Evolutionary conservation across 768 basidiomycete genomes (phyloP).

Genomic region (Cyclocybe cylindracea): DNA sequence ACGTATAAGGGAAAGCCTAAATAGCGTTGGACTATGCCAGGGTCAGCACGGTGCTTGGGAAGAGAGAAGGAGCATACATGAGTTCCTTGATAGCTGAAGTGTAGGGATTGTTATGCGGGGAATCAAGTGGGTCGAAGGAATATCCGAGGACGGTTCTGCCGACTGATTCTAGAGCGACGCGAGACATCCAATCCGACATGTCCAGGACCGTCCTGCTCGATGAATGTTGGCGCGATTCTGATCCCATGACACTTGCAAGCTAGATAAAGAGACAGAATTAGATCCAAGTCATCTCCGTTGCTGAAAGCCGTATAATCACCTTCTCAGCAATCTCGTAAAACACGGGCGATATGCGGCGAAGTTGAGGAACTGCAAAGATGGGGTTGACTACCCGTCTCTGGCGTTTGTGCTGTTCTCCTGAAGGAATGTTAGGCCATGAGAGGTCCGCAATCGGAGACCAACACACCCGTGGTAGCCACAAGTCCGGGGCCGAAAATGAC

Average conservation of each 20-base stretch:
- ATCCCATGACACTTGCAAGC: too few species aligned
- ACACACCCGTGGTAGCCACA: slow-evolving; percentile 38
- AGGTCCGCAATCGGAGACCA: neutral
- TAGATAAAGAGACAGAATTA: too few species aligned
- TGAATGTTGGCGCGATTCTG: neutral
- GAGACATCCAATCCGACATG: slow-evolving; percentile 48
- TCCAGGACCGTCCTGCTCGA: slow-evolving; percentile 31
- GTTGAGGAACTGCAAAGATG: slow-evolving; percentile 46
- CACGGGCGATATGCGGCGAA: slow-evolving; percentile 43
- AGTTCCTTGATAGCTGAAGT: slow-evolving; percentile 45
- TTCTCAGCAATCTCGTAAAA: slow-evolving; percentile 47
- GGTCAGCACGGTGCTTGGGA: slow-evolving; percentile 3
- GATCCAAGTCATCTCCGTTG: too few species aligned
- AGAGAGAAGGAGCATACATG: slow-evolving; percentile 31
- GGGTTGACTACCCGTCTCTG: slow-evolving; percentile 51
- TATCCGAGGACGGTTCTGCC: slow-evolving; percentile 46
- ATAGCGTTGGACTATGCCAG: slow-evolving; percentile 41
- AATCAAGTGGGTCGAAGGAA: slow-evolving; percentile 48
- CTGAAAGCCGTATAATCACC: slow-evolving; percentile 20
- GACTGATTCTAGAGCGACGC: slow-evolving; percentile 44
- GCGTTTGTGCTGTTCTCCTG: slow-evolving; percentile 36
- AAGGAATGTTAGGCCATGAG: neutral
- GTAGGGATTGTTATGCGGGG: slow-evolving; percentile 42
- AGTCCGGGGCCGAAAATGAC: slow-evolving; percentile 49
- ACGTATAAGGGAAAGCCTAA: slow-evolving; percentile 44